Percentiles rank a stretch among this genome's conserved stretches.
Evolutionary conservation across 306 rosid species (phyloP).

Genomic region (Clitoria ternatea): DNA sequence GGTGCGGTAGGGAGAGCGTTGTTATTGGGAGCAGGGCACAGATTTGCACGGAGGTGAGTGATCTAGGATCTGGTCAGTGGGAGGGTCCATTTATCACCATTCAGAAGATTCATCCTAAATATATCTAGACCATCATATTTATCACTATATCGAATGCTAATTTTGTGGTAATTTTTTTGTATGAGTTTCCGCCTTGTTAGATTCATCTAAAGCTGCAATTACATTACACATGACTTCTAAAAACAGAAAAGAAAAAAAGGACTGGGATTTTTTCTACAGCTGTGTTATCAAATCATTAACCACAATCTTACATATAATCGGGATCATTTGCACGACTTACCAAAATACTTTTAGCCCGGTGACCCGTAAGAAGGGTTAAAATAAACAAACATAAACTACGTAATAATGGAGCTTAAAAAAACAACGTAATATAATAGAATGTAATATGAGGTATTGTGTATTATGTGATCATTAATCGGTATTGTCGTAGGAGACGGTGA

Average conservation of each 20-base stretch:
- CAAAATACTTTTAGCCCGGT: neutral
- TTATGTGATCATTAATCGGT: too few species aligned
- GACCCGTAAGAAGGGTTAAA: neutral
- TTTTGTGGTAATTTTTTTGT: conserved; percentile 16
- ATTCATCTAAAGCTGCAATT: conserved; percentile 10
- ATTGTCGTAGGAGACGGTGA: too few species aligned
- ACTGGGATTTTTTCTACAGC: neutral
- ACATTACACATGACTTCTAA: too few species aligned
- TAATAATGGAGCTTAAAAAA: neutral
- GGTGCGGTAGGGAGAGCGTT: conserved; percentile 77
- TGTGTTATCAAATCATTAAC: neutral
- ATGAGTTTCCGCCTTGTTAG: neutral
- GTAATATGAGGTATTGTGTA: too few species aligned
- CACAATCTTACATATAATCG: neutral
- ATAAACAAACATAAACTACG: neutral
- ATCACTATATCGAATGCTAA: conserved; percentile 6
- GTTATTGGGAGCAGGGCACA: conserved; percentile 86
- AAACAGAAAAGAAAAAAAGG: too few species aligned
- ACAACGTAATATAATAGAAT: too few species aligned
- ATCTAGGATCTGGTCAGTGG: neutral
- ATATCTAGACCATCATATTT: conserved; percentile 20
- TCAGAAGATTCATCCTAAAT: conserved; percentile 22
- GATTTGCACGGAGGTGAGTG: conserved; percentile 66
- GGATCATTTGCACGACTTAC: neutral
- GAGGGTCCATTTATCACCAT: conserved; percentile 17